Base-by-base conservation (phyloP, 2,329 filamentous ascomycete genomes). In the Cytospora mali region DNA sequence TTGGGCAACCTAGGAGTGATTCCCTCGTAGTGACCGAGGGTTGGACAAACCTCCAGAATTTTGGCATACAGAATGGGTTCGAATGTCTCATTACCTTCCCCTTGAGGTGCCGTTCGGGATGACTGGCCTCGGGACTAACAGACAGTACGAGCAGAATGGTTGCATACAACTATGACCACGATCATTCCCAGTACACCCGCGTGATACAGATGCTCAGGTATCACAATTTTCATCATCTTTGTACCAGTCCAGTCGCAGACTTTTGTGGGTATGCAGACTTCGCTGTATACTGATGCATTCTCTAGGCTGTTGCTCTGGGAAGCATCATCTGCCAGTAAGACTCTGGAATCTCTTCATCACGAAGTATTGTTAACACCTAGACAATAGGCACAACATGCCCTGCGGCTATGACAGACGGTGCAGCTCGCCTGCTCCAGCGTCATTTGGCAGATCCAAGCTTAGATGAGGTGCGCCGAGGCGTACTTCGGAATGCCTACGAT, bases 341-440 rank as follows among this genome's bases (percentile, higher is more conserved):
- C 14, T 4, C 9, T 33, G 7, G 18, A 9, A 4, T 42, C 2
- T 9, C n/a, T n/a, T n/a, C 9, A 33, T 7, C 27, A 3, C 14
- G 13, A 14, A 5, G 18, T 9, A 7, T 28, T 2, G 1, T 29
- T 55, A 6, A 29, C 25, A 21, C 1, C 18, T 6, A 6, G 42
- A 46, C 9, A 21, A 39, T 28, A 62, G 60, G 84, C 65, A 85
- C 87, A 3, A 83, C 84, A 0, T 91, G 88, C 67, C 88, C 88
- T 0, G 84, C 84, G 23, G 85, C 84, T 28, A 91, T 91, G 88
- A 81, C 84, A 25, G 86, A 89, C 67, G 86, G 86, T 14, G 86
- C 85, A 2, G 81, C 84, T 13, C 76, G 77, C 11, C 75, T 86
- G 2, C 71, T 85, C 2, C 76, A 78, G 61, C 72, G 71, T 0